Conservation (phyloP, 148 eudicot genomes). For the Simmondsia chinensis region DNA sequence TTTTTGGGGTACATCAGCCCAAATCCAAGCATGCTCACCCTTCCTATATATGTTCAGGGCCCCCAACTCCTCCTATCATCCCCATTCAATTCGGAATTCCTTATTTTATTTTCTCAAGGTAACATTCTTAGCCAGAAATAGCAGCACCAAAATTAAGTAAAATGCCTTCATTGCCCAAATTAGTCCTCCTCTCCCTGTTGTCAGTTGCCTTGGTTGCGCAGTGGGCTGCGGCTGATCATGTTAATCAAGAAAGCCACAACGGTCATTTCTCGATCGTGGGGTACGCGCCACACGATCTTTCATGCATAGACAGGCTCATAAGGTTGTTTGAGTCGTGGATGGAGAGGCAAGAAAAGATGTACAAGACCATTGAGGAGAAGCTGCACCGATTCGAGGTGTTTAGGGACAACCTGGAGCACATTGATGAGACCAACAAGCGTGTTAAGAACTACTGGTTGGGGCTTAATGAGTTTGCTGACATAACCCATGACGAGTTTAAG, state of each 20-base stretch:
- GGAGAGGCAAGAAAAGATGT: slow-evolving; percentile 62
- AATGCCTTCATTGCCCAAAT: slow-evolving; percentile 13
- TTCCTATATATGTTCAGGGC: too few relatives aligned
- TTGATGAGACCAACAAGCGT: slow-evolving; percentile 78
- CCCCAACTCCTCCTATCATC: too few relatives aligned
- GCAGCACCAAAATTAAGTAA: too few relatives aligned
- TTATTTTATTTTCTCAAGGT: too few relatives aligned
- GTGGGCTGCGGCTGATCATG: slow-evolving; percentile 9
- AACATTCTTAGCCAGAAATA: too few relatives aligned
- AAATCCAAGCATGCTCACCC: too few relatives aligned
- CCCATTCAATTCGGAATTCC: too few relatives aligned
- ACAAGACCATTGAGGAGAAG: slow-evolving; percentile 74
- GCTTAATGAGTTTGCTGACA: slow-evolving; percentile 79
- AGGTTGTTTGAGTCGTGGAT: slow-evolving; percentile 83
- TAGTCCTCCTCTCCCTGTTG: slow-evolving; percentile 13
- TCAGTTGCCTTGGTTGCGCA: slow-evolving; percentile 18
- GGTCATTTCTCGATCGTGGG: slow-evolving; percentile 77
- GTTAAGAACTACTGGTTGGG: slow-evolving; percentile 81
- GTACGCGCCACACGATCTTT: slow-evolving; percentile 62
- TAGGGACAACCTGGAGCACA: slow-evolving; percentile 81
- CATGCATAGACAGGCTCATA: slow-evolving; percentile 47
- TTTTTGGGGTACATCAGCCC: too few relatives aligned
- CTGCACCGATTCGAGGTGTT: slow-evolving; percentile 88
- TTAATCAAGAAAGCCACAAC: slow-evolving; percentile 9
- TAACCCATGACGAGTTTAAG: slow-evolving; percentile 93